Evolutionary conservation across 1,284 basidiomycete genomes (phyloP), one percentile per base, ranked within the genome.

Genomic region (Naganishia sp.): DNA sequence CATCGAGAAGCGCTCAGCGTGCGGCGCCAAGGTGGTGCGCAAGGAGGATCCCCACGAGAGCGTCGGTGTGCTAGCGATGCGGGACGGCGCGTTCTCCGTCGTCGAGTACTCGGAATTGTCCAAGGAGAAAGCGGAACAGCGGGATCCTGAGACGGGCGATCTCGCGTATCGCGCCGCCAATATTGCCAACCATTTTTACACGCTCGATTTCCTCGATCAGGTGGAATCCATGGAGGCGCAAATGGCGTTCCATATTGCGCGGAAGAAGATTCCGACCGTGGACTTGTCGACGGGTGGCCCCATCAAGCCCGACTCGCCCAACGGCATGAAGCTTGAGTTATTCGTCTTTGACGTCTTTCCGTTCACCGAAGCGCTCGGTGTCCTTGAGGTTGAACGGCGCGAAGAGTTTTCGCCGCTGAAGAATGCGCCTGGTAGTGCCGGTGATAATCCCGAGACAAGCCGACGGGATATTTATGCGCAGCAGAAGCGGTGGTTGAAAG

Each of bases 301-400:
- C 2, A 79, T 93, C 77, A 95, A 94, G 78, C 94, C 95, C 6
- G 80, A 80, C 65, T 87, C 87, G 75, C 91, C 93, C n/a, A 99
- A 99, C 79, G 96, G 96, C 66, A 96, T 99, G 91, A 99, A 99
- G 82, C 86, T 99, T 71, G 96, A 99, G 81, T 84, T 97, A 80
- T 99, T 99, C 81, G 90, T 99, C 59, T 99, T 99, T 75, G 95
- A 99, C 81, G 96, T 99, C 56, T 98, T 99, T 84, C 95, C 96
- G 6, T 94, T 88, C 82, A 91, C 92, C 53, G 81, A 87, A 73
- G 84, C 82, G 64, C 91, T 99, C 67, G 86, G 89, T 46, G 91
- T 98, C 39, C 82, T 98, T 77, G 94, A 98, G 79, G 93, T 97
- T 48, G 86, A 86, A 59, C 84, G 96, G 59, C 82, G 84, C 68